Percentiles rank a stretch among this genome's conserved stretches.
These are phyloP conservation scores for Phytophthora hybrid DNA, from an alignment of 352 stramenopile species.

Conservation along the genomic window DNA sequence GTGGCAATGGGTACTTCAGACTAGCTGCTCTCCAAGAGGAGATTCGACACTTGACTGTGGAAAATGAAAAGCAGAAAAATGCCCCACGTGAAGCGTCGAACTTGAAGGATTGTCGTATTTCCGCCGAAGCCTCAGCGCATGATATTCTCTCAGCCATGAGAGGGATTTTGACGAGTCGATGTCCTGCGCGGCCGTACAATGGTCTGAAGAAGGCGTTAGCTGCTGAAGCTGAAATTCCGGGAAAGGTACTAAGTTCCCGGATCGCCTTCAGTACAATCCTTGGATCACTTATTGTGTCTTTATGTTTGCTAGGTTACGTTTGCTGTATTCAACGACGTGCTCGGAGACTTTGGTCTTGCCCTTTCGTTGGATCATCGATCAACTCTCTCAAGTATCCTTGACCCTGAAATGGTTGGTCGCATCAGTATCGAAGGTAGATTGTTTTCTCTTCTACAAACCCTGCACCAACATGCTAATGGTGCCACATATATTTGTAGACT, in stretches of 20 bases:
- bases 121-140: slow-evolving; percentile 53
- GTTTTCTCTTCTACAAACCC: not conserved
- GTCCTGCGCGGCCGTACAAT: slow-evolving; percentile 73
- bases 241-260: slow-evolving; percentile 52
- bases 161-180: slow-evolving; percentile 65
- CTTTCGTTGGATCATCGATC: slow-evolving; percentile 52
- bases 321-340: slow-evolving; percentile 74
- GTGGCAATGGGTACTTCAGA: slow-evolving; percentile 19
- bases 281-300: not conserved
- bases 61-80: slow-evolving; percentile 38
- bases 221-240: slow-evolving; percentile 68
- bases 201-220: slow-evolving; percentile 84
- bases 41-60: slow-evolving; percentile 30
- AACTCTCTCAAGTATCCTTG: slow-evolving; percentile 57
- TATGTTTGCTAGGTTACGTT: slow-evolving; percentile 55
- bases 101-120: slow-evolving; percentile 61
- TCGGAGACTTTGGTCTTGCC: slow-evolving; percentile 70
- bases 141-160: slow-evolving; percentile 79
- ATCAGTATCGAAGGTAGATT: slow-evolving; percentile 77
- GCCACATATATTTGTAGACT: slow-evolving; percentile 47
- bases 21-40: slow-evolving; percentile 40
- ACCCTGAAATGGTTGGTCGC: slow-evolving; percentile 59
- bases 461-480: not conserved
- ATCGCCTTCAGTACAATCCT: not conserved
- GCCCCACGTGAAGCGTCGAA: slow-evolving; percentile 40